Conservation (phyloP, 2,329 filamentous ascomycete species). For the Ophiocordyceps sinensis region DNA sequence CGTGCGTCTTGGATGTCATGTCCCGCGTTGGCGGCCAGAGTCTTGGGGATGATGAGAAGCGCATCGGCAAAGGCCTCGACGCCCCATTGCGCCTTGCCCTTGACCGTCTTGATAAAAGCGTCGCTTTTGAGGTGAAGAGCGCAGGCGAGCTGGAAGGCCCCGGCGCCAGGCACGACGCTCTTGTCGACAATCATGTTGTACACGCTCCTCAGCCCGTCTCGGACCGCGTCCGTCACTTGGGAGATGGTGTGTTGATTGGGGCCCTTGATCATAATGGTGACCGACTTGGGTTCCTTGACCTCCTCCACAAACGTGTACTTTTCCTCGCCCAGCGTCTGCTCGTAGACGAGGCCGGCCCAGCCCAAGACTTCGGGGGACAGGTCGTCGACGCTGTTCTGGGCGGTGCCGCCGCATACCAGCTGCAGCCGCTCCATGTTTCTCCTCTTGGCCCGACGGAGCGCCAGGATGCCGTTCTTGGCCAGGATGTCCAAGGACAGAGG, state of each 20-base stretch:
- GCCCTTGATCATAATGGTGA: conserved; percentile 94
- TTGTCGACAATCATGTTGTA: conserved; percentile 99
- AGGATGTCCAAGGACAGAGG: conserved; percentile 89
- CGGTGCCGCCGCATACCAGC: conserved; percentile 76
- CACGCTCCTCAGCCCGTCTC: conserved; percentile 86
- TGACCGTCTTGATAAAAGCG: conserved; percentile 75
- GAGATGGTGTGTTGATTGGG: conserved; percentile 94
- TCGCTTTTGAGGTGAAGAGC: conserved; percentile 78
- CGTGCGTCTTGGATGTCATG: conserved; percentile 92
- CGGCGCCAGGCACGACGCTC: conserved; percentile 85
- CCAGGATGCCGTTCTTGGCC: conserved; percentile 95
- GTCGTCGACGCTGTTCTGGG: conserved; percentile 95
- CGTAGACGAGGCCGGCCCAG: conserved; percentile 93
- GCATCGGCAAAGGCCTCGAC: conserved; percentile 92
- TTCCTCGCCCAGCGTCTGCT: conserved; percentile 94
- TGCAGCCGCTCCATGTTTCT: conserved; percentile 98
- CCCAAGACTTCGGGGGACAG: conserved; percentile 76
- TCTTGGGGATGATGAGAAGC: conserved; percentile 91
- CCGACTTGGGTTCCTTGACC: conserved; percentile 96
- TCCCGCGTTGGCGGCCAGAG: conserved; percentile 85
- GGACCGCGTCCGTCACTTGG: conserved; percentile 91
- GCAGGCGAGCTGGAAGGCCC: conserved; percentile 91
- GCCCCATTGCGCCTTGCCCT: conserved; percentile 96
- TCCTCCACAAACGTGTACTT: conserved; percentile 99
- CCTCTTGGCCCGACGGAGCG: conserved; percentile 85